Evolutionary conservation across 2,329 filamentous ascomycete genomes (phyloP).

Genomic region (Aspergillus unguis): DNA sequence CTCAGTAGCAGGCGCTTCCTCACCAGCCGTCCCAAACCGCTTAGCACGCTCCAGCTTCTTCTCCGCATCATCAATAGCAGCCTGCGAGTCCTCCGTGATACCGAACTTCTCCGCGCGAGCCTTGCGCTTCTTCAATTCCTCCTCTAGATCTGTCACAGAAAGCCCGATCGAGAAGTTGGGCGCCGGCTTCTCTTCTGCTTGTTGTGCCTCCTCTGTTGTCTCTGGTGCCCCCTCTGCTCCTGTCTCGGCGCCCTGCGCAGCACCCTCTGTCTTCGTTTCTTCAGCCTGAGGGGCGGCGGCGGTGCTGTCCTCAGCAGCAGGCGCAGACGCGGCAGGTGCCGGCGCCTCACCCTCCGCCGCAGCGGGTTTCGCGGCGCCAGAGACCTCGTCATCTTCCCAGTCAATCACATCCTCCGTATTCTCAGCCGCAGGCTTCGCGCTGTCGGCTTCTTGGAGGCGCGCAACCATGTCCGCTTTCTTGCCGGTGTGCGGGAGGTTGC

Average conservation of each 20-base stretch:
- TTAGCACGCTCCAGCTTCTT: constrained; percentile 47
- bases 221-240: constrained; percentile 16
- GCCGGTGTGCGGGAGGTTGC: constrained; percentile 46
- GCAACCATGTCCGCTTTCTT: constrained; percentile 51
- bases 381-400: constrained; percentile 43
- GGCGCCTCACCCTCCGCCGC: constrained; percentile 26
- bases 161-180: constrained; percentile 43
- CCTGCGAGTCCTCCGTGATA: constrained; percentile 40
- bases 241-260: constrained; percentile 15
- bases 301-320: not conserved
- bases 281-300: constrained; percentile 23
- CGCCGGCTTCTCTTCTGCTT: constrained; percentile 31
- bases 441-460: constrained; percentile 46
- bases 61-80: constrained; percentile 40
- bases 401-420: constrained; percentile 45
- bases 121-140: constrained; percentile 48
- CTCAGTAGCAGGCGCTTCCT: constrained; percentile 11
- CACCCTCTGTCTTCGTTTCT: constrained; percentile 18
- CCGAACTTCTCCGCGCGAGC: constrained; percentile 50
- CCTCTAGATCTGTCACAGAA: constrained; percentile 43
- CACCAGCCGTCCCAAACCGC: constrained; percentile 41
- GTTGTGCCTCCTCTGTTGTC: constrained; percentile 13
- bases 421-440: constrained; percentile 21
- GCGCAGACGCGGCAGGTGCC: constrained; percentile 23
- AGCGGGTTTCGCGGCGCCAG: constrained; percentile 31